phyloP scores from a whole-genome alignment of 805 yeast genomes.

The Nadsonia fulvescens region DNA sequence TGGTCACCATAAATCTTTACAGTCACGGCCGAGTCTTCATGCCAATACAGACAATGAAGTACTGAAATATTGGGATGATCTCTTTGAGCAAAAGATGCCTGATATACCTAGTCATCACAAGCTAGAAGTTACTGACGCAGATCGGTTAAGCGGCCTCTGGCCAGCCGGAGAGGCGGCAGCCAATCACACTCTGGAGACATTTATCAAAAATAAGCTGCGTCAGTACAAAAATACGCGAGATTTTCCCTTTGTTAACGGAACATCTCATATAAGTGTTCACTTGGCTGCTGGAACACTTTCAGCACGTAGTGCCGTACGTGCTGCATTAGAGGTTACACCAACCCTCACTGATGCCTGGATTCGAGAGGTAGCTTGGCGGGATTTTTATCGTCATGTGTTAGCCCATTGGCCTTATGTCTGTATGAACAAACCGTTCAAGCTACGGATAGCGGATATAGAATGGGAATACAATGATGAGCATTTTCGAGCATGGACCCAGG shows the following conservation, averaged over 20 bases:
- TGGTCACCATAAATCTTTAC: too few relatives aligned
- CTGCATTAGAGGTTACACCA: conserved; percentile 13
- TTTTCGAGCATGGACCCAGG: conserved; percentile 33
- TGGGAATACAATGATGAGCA: conserved; percentile 27
- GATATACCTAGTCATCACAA: too few relatives aligned
- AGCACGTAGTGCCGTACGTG: conserved; percentile 22
- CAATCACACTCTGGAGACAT: conserved; percentile 7
- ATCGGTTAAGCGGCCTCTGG: conserved; percentile 15
- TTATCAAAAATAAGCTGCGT: conserved; percentile 12
- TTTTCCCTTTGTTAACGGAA: conserved; percentile 16
- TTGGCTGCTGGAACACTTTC: conserved; percentile 30
- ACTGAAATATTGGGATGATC: too few relatives aligned
- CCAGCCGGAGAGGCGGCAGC: conserved; percentile 23
- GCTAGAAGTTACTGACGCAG: conserved; percentile 14
- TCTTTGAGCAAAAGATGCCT: too few relatives aligned
- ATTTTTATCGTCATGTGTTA: conserved; percentile 33
- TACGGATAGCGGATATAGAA: conserved; percentile 23
- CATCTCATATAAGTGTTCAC: conserved; percentile 28
- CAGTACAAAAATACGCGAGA: conserved; percentile 21
- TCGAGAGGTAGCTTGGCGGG: conserved; percentile 42
- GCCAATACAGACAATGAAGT: too few relatives aligned
- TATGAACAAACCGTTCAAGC: conserved; percentile 32
- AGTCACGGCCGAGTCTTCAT: too few relatives aligned
- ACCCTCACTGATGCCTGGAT: conserved; percentile 24
- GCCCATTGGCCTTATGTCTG: conserved; percentile 32